Percentiles rank a stretch among this genome's conserved stretches.
phyloP scores from a whole-genome alignment of 805 yeast species.

The Naumovozyma baii region DNA sequence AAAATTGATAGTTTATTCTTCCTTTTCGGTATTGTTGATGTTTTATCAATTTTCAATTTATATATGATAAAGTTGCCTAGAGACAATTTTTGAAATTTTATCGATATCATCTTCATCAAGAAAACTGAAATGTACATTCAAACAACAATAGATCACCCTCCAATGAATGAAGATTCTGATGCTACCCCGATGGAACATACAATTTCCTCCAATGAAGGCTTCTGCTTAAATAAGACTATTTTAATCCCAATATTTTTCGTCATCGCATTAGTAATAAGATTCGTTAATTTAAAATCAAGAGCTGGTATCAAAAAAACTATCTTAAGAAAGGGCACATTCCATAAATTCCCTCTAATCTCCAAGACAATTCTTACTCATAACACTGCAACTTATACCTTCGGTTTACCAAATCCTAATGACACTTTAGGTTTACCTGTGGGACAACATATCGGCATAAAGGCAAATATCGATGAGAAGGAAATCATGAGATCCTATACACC shows the following conservation, averaged over 20 bases:
- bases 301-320: background rate
- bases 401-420: slow-evolving; percentile 64
- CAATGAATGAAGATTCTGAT: background rate
- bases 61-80: too few relatives aligned
- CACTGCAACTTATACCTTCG: slow-evolving; percentile 75
- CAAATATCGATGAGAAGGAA: slow-evolving; percentile 68
- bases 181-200: background rate
- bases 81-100: too few relatives aligned
- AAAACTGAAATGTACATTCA: background rate
- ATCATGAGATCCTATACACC: slow-evolving; percentile 86
- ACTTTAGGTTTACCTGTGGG: slow-evolving; percentile 86
- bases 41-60: too few relatives aligned
- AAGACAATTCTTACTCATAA: slow-evolving; percentile 72
- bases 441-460: slow-evolving; percentile 79
- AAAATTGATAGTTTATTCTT: background rate
- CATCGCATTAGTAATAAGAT: background rate
- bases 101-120: too few relatives aligned
- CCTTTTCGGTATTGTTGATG: too few relatives aligned
- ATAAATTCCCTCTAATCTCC: slow-evolving; percentile 69
- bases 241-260: background rate
- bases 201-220: background rate
- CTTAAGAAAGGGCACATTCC: slow-evolving; percentile 56
- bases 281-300: background rate
- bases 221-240: background rate
- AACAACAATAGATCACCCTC: background rate